A percentile compares a stretch with the other conserved stretches of the same genome.
phyloP scores from a whole-genome alignment of 2,329 filamentous ascomycete species.

The Sphaceloma murrayae region DNA sequence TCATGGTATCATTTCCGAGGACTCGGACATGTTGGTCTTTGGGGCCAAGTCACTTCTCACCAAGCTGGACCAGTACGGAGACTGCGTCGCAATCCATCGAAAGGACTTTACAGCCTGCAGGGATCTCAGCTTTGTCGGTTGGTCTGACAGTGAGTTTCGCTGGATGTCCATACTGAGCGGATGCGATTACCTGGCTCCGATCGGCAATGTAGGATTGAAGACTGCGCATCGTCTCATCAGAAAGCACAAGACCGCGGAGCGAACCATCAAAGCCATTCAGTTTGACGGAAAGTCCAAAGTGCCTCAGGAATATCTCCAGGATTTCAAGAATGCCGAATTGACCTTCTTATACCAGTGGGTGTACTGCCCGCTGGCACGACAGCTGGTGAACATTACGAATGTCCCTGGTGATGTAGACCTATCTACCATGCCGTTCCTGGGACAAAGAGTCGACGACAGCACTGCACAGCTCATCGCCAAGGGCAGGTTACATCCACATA shows the following conservation, averaged over 20 bases:
- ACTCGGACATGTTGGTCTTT: constrained; percentile 92
- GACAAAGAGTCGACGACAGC: constrained; percentile 53
- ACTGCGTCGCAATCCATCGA: constrained; percentile 85
- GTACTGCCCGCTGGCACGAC: constrained; percentile 64
- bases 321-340: constrained; percentile 76
- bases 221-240: constrained; percentile 85
- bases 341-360: constrained; percentile 94
- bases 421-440: constrained; percentile 72
- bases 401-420: constrained; percentile 54
- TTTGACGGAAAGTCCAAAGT: constrained; percentile 81
- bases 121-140: constrained; percentile 80
- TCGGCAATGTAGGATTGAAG: constrained; percentile 80
- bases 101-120: constrained; percentile 80
- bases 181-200: constrained; percentile 85
- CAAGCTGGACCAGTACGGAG: constrained; percentile 87
- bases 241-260: constrained; percentile 81
- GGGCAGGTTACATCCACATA: constrained; percentile 83
- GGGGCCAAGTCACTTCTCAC: constrained; percentile 84
- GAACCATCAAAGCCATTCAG: constrained; percentile 68
- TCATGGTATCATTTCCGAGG: constrained; percentile 83
- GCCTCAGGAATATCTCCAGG: constrained; percentile 68
- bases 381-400: constrained; percentile 66
- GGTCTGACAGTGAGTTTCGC: constrained; percentile 84
- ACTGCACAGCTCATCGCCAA: constrained; percentile 64
- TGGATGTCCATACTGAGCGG: constrained; percentile 94